Conservation (phyloP, 768 basidiomycete species). For the Terana coerulea region DNA sequence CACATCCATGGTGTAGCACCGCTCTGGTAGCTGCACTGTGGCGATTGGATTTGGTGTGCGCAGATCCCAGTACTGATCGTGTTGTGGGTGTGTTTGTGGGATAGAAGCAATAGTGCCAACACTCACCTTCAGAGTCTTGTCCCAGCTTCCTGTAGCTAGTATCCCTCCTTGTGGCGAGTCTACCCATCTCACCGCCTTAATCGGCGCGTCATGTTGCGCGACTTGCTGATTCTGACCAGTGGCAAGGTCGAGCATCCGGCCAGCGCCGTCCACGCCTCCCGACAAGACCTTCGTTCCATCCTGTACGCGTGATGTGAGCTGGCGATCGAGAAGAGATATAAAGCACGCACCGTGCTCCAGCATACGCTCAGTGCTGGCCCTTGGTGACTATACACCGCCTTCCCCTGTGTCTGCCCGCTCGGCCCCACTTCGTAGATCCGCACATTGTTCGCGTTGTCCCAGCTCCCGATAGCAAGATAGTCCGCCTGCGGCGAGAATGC, state of each 20-base stretch:
- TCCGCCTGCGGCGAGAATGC: constrained; percentile 84
- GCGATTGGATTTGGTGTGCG: constrained; percentile 71
- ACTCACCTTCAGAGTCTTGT: constrained; percentile 87
- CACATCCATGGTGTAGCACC: constrained; percentile 85
- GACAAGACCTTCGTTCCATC: constrained; percentile 90
- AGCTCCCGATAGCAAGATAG: constrained; percentile 87
- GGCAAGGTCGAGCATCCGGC: constrained; percentile 84
- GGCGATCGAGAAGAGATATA: not conserved
- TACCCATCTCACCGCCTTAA: constrained; percentile 79
- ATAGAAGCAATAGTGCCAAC: not conserved
- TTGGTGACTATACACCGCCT: constrained; percentile 87
- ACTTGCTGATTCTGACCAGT: constrained; percentile 82
- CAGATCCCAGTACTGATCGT: constrained; percentile 84
- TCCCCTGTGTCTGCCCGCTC: constrained; percentile 77
- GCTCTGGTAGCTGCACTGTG: constrained; percentile 76
- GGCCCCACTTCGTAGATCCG: constrained; percentile 87
- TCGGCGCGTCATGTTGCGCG: constrained; percentile 86
- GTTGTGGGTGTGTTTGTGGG: not conserved
- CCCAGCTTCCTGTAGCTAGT: constrained; percentile 96
- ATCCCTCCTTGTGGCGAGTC: constrained; percentile 75
- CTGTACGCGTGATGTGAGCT: constrained; percentile 34
- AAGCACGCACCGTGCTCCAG: constrained; percentile 79
- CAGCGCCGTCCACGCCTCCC: constrained; percentile 92
- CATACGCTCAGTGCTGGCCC: constrained; percentile 84
- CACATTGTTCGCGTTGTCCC: constrained; percentile 64